phyloP scores from a whole-genome alignment of 2,329 filamentous ascomycete species.

The Clonostachys solani region DNA sequence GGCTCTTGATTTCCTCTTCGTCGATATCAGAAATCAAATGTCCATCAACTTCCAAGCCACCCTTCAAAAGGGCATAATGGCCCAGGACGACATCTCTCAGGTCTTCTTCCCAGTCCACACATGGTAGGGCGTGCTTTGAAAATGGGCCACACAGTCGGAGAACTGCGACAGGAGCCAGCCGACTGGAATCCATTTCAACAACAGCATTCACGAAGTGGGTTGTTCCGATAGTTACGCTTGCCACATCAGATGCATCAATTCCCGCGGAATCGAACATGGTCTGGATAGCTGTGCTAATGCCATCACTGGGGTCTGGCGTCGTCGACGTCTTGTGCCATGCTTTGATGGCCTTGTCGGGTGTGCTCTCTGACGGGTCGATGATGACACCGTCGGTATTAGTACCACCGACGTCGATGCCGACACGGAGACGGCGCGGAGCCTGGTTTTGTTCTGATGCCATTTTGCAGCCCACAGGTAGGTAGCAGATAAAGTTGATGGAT shows the following conservation, averaged over 20 bases:
- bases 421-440: constrained; percentile 17
- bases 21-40: constrained; percentile 38
- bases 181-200: constrained; percentile 43
- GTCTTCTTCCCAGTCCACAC: constrained; percentile 47
- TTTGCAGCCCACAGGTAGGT: neutral
- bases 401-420: constrained; percentile 42
- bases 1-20: constrained; percentile 28
- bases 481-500: neutral
- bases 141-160: constrained; percentile 50
- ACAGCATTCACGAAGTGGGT: constrained; percentile 59
- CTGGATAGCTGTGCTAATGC: constrained; percentile 38
- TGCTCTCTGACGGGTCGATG: constrained; percentile 33
- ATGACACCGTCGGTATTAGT: constrained; percentile 52
- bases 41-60: constrained; percentile 49
- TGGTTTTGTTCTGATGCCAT: neutral
- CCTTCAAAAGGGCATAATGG: constrained; percentile 38
- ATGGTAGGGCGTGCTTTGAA: constrained; percentile 43
- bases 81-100: constrained; percentile 41
- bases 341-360: constrained; percentile 34
- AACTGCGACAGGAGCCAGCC: constrained; percentile 46
- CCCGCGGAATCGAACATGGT: constrained; percentile 30
- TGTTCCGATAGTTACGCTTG: constrained; percentile 47
- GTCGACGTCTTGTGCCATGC: constrained; percentile 46
- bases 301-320: constrained; percentile 39
- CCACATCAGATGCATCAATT: constrained; percentile 28